A percentile compares a stretch with the other conserved stretches of the same genome.
phyloP scores from a whole-genome alignment of 768 basidiomycete species.

The Podaxis sp. region DNA sequence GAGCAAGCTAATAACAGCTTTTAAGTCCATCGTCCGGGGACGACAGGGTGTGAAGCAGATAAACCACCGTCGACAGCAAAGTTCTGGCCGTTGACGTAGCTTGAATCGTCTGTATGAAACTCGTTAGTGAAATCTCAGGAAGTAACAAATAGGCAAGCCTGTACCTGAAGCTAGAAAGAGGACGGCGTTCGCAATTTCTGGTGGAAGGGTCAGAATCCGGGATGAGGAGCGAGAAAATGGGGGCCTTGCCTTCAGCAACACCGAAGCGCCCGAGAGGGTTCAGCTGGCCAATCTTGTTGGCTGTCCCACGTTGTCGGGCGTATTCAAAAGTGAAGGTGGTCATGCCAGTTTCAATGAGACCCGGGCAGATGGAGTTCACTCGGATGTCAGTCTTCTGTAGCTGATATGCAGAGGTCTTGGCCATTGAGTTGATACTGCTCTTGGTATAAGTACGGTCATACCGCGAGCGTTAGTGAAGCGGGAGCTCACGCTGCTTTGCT shows the following conservation, averaged over 20 bases:
- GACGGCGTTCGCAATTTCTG: conserved; percentile 85
- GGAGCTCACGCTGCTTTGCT: conserved; percentile 85
- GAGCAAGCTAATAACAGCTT: background rate
- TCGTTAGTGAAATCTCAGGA: conserved; percentile 3
- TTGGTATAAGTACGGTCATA: background rate
- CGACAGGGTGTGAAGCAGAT: conserved; percentile 74
- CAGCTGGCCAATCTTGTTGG: conserved; percentile 75
- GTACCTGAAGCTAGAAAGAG: conserved; percentile 87
- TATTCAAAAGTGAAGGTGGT: conserved; percentile 74
- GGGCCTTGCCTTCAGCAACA: conserved; percentile 66
- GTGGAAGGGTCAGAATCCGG: conserved; percentile 6
- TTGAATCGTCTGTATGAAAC: conserved; percentile 67
- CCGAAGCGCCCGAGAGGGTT: conserved; percentile 84
- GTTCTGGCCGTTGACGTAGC: conserved; percentile 90
- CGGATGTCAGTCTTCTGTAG: conserved; percentile 81
- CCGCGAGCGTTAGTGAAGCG: background rate
- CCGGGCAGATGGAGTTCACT: conserved; percentile 89
- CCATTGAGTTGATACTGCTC: conserved; percentile 81
- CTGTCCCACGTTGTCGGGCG: conserved; percentile 75
- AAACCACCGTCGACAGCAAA: conserved; percentile 87
- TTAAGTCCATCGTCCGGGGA: conserved; percentile 73
- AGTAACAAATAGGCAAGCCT: conserved; percentile 5
- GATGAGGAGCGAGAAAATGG: conserved; percentile 1
- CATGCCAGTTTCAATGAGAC: conserved; percentile 94
- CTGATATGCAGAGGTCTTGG: conserved; percentile 79